A percentile compares a stretch with the other conserved stretches of the same genome.
phyloP scores from a whole-genome alignment of 2,329 filamentous ascomycete genomes.

The Xylariales sp. region DNA sequence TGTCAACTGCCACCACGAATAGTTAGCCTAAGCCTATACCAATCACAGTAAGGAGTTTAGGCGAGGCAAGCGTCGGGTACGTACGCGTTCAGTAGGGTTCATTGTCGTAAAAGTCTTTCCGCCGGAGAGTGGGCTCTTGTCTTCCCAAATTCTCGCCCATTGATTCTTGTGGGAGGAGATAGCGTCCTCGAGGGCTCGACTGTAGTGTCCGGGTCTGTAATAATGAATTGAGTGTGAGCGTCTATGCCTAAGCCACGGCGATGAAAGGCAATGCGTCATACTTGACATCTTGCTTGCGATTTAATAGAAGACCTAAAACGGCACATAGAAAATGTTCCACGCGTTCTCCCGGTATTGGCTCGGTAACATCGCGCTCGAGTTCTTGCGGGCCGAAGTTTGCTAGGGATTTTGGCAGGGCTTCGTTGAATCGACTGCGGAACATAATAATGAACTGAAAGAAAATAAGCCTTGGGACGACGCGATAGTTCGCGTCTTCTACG shows the following conservation, averaged over 20 bases:
- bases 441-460: conserved; percentile 88
- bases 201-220: conserved; percentile 87
- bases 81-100: conserved; percentile 82
- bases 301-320: conserved; percentile 86
- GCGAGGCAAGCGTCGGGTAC: conserved; percentile 41
- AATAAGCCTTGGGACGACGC: conserved; percentile 57
- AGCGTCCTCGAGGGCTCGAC: conserved; percentile 92
- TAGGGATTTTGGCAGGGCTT: conserved; percentile 87
- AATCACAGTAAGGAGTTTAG: neutral
- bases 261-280: conserved; percentile 62
- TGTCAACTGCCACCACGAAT: conserved; percentile 69
- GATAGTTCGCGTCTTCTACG: conserved; percentile 65
- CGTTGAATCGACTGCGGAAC: conserved; percentile 93
- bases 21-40: conserved; percentile 35
- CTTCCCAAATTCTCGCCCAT: conserved; percentile 88
- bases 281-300: conserved; percentile 99
- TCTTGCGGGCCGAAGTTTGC: conserved; percentile 95
- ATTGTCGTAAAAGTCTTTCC: conserved; percentile 85
- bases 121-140: conserved; percentile 84
- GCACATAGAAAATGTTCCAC: conserved; percentile 91
- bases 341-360: conserved; percentile 81
- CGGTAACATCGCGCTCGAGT: conserved; percentile 86
- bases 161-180: conserved; percentile 85
- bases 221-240: conserved; percentile 39
- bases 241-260: conserved; percentile 4